Percentiles rank a stretch among this genome's conserved stretches.
phyloP scores from a whole-genome alignment of 495 filamentous ascomycete genomes.

The Lentithecium fluviatile region DNA sequence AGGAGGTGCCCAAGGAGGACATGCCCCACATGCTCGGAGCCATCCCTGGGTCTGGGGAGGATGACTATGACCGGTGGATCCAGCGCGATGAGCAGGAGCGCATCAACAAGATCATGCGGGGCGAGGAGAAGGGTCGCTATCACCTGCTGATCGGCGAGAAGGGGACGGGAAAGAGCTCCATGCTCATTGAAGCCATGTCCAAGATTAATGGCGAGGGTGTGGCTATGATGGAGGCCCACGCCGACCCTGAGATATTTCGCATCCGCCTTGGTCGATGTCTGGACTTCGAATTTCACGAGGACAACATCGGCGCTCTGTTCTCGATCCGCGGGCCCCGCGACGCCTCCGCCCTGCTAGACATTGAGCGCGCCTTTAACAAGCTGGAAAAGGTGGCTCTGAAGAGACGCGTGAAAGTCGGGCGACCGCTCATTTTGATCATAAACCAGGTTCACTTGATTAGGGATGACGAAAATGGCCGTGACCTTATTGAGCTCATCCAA shows the following conservation, averaged over 20 bases:
- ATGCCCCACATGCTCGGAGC: not conserved
- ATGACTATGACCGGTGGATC: slow-evolving; percentile 75
- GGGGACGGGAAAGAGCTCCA: slow-evolving; percentile 91
- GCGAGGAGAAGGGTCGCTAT: slow-evolving; percentile 71
- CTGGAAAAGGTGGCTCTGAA: slow-evolving; percentile 87
- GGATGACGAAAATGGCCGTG: slow-evolving; percentile 86
- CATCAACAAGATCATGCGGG: slow-evolving; percentile 76
- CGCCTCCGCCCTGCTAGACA: slow-evolving; percentile 84
- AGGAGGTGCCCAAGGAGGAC: slow-evolving; percentile 28
- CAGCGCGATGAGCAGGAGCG: slow-evolving; percentile 72
- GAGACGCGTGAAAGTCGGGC: slow-evolving; percentile 53
- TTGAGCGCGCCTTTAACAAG: slow-evolving; percentile 96
- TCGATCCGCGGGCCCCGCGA: slow-evolving; percentile 91
- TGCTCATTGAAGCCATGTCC: slow-evolving; percentile 91
- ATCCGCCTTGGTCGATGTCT: slow-evolving; percentile 87
- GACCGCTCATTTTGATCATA: slow-evolving; percentile 81
- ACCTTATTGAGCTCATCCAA: slow-evolving; percentile 90
- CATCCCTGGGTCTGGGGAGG: slow-evolving; percentile 41
- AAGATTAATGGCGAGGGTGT: slow-evolving; percentile 82
- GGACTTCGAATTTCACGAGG: slow-evolving; percentile 88
- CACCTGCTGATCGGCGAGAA: slow-evolving; percentile 94
- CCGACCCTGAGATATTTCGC: slow-evolving; percentile 91
- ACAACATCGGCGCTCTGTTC: slow-evolving; percentile 94
- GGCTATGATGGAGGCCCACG: slow-evolving; percentile 94
- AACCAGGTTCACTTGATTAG: slow-evolving; percentile 87